Conservation (phyloP, 164 flowering plant genomes). For the Hamamelis virginiana region DNA sequence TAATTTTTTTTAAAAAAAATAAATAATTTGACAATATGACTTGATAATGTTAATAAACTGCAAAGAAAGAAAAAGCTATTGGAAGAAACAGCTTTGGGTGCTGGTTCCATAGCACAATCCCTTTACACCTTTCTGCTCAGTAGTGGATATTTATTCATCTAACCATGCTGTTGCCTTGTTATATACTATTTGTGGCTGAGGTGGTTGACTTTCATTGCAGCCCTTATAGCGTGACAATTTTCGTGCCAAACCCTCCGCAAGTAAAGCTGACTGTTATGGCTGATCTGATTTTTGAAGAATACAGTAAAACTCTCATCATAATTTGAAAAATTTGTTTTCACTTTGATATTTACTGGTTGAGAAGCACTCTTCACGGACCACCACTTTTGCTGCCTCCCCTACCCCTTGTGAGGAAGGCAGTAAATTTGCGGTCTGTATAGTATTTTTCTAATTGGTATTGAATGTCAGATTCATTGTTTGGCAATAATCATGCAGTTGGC, state of each 20-base stretch:
- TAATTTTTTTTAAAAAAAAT: too few relatives aligned
- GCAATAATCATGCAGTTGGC: constrained; percentile 81
- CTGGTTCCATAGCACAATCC: not conserved
- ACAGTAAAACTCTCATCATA: constrained; percentile 43
- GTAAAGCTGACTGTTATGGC: constrained; percentile 78
- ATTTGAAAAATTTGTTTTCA: constrained; percentile 1
- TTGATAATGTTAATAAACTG: not conserved
- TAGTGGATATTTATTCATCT: not conserved
- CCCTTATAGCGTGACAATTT: constrained; percentile 67
- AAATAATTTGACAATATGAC: too few relatives aligned
- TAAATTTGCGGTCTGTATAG: too few relatives aligned
- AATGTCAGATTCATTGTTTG: constrained; percentile 9
- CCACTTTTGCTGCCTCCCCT: too few relatives aligned
- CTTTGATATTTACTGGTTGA: constrained; percentile 1
- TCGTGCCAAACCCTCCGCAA: constrained; percentile 48
- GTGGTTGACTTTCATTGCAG: constrained; percentile 41
- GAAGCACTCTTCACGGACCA: too few relatives aligned
- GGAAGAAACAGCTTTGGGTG: not conserved
- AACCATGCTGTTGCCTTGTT: not conserved
- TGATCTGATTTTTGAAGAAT: constrained; percentile 82
- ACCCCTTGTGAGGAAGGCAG: too few relatives aligned
- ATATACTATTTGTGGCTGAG: constrained; percentile 1
- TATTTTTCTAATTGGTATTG: too few relatives aligned
- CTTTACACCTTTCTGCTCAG: not conserved
- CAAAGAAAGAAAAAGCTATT: not conserved